Evolutionary conservation across 345 rosid genomes (phyloP).

Genomic region (Lagerstroemia speciosa): DNA sequence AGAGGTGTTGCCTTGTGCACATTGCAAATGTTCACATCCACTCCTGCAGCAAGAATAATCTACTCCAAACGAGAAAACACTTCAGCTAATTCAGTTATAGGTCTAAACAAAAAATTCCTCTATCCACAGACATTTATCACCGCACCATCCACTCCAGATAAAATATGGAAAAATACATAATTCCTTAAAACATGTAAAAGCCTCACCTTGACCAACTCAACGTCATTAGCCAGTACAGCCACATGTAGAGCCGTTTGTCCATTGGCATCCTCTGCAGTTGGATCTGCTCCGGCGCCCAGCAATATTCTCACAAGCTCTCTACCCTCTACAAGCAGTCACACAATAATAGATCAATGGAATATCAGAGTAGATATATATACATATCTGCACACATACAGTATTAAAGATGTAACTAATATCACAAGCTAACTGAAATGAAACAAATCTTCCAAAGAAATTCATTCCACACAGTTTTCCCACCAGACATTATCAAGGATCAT

Average conservation of each 20-base stretch:
- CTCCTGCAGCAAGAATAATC: conserved; percentile 96
- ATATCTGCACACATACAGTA: neutral
- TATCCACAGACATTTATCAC: neutral
- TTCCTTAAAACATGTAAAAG: neutral
- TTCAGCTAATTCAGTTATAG: conserved; percentile 2
- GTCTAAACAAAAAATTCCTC: neutral
- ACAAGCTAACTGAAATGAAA: neutral
- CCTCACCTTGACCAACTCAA: conserved; percentile 68
- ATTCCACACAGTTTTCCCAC: neutral
- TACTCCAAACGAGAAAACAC: conserved; percentile 19
- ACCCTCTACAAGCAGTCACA: conserved; percentile 54
- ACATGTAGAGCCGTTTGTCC: conserved; percentile 88
- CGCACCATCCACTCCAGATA: neutral
- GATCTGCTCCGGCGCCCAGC: conserved; percentile 93
- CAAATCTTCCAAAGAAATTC: neutral
- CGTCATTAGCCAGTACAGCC: conserved; percentile 89
- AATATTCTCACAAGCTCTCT: conserved; percentile 74
- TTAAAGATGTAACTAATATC: neutral
- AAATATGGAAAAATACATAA: neutral
- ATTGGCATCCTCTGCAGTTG: conserved; percentile 77
- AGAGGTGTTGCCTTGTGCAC: conserved; percentile 84
- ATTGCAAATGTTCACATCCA: conserved; percentile 78
- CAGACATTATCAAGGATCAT: neutral
- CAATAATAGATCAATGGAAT: neutral
- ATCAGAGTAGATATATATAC: neutral